These are phyloP conservation scores for Hypericum androsaemum DNA, from an alignment of 345 rosid species.

Conservation along the genomic window DNA sequence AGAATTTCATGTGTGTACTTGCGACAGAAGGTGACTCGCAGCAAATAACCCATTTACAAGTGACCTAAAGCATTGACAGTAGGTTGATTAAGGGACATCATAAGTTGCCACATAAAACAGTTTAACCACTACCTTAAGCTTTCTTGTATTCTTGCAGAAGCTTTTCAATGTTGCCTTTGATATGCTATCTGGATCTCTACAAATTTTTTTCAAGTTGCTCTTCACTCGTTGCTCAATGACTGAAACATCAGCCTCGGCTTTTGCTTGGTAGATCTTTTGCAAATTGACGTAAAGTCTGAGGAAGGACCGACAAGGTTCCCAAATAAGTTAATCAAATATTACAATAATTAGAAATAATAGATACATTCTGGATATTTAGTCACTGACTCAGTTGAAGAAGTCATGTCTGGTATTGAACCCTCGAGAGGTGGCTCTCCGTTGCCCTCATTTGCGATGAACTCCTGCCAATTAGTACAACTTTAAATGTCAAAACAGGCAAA, in stretches of 20 bases:
- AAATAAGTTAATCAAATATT: slow-evolving; percentile 6
- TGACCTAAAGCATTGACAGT: too few species aligned
- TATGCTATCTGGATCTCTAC: slow-evolving; percentile 62
- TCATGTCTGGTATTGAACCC: slow-evolving; percentile 99
- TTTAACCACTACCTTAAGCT: slow-evolving; percentile 43
- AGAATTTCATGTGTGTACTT: too few species aligned
- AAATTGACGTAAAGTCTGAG: slow-evolving; percentile 74
- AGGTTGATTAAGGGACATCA: too few species aligned
- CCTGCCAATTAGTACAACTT: slow-evolving; percentile 36
- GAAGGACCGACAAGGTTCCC: not conserved
- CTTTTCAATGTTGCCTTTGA: slow-evolving; percentile 52
- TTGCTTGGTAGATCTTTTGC: slow-evolving; percentile 81
- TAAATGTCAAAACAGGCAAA: not conserved
- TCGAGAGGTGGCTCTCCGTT: slow-evolving; percentile 88
- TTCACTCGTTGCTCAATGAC: slow-evolving; percentile 55
- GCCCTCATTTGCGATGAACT: slow-evolving; percentile 81
- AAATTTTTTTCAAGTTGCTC: slow-evolving; percentile 55
- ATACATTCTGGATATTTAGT: not conserved
- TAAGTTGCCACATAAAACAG: too few species aligned
- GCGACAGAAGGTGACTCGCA: too few species aligned
- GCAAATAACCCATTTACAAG: too few species aligned
- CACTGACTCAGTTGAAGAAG: slow-evolving; percentile 96
- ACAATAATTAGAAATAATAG: not conserved
- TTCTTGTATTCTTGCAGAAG: slow-evolving; percentile 87
- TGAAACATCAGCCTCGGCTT: slow-evolving; percentile 88